Evolutionary conservation across 768 basidiomycete genomes (phyloP).

Genomic region (Obba rivulosa): DNA sequence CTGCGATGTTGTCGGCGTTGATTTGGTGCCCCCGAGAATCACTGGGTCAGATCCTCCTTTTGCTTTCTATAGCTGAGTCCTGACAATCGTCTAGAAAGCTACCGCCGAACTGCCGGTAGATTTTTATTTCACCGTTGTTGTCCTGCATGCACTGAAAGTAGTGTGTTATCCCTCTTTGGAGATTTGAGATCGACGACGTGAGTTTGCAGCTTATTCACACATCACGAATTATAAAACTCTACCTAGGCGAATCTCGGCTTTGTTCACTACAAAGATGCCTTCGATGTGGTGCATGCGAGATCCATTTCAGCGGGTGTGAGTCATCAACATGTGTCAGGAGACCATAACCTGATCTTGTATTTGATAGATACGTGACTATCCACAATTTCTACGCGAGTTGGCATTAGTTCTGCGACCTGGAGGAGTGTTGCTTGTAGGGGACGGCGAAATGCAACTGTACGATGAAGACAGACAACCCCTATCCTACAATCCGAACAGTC

Average conservation of each 20-base stretch:
- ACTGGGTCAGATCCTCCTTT: conserved; percentile 12
- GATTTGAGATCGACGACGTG: conserved; percentile 33
- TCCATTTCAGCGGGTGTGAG: conserved; percentile 26
- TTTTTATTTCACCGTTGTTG: neutral
- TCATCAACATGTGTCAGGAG: neutral
- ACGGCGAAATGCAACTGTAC: conserved; percentile 29
- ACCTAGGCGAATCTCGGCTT: conserved; percentile 29
- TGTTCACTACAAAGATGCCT: conserved; percentile 24
- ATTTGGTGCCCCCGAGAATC: conserved; percentile 26
- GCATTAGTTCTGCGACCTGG: conserved; percentile 23
- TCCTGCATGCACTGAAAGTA: neutral
- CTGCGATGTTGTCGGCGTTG: conserved; percentile 29
- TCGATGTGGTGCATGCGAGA: conserved; percentile 29
- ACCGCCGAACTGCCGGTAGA: conserved; percentile 27
- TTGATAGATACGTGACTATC: conserved; percentile 26
- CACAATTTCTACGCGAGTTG: conserved; percentile 21
- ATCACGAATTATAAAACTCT: neutral
- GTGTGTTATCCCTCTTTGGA: neutral
- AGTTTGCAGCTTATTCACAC: conserved; percentile 3
- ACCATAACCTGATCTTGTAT: neutral
- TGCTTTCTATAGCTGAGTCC: neutral
- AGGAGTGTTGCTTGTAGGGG: conserved; percentile 25
- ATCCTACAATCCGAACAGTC: conserved; percentile 16
- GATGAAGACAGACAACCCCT: conserved; percentile 23
- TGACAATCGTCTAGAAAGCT: conserved; percentile 14